Evolutionary conservation across 495 filamentous ascomycete species (phyloP).

Genomic region (Astrothelium subdiscretum): DNA sequence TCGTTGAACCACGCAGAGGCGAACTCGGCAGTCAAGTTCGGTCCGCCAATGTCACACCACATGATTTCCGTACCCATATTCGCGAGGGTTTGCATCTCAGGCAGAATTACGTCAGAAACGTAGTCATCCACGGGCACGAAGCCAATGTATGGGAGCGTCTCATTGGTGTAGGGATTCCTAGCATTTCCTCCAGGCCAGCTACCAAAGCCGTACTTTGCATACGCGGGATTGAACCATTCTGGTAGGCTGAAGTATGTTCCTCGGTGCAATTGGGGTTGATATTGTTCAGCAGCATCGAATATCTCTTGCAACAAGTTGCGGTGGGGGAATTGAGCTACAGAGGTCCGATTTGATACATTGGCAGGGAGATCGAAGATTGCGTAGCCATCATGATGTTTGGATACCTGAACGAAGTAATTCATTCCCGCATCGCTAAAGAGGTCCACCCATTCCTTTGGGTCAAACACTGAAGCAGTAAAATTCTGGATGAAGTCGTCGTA

Average conservation of each 20-base stretch:
- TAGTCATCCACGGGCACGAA: conserved; percentile 36
- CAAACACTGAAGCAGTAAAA: conserved; percentile 38
- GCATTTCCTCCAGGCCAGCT: conserved; percentile 33
- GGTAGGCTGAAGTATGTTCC: conserved; percentile 44
- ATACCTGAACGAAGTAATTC: conserved; percentile 43
- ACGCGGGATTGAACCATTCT: conserved; percentile 47
- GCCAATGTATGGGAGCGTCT: conserved; percentile 37
- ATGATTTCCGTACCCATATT: conserved; percentile 42
- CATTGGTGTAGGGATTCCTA: conserved; percentile 39
- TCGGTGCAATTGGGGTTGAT: conserved; percentile 39
- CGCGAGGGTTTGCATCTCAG: conserved; percentile 41
- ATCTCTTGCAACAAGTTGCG: conserved; percentile 38
- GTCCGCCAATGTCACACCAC: conserved; percentile 45
- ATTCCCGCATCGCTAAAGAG: conserved; percentile 43
- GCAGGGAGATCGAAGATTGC: conserved; percentile 39
- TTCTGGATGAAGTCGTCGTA: conserved; percentile 47
- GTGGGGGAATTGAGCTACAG: conserved; percentile 34
- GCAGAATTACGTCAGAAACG: conserved; percentile 37
- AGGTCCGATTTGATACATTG: conserved; percentile 34
- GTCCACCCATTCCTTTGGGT: conserved; percentile 46
- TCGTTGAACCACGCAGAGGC: conserved; percentile 38
- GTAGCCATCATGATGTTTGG: conserved; percentile 44
- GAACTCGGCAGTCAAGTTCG: conserved; percentile 38
- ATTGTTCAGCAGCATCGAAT: conserved; percentile 36
- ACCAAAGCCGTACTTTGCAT: conserved; percentile 34